phyloP scores from a whole-genome alignment of 345 rosid species.

The Dipteronia dyeriana region DNA sequence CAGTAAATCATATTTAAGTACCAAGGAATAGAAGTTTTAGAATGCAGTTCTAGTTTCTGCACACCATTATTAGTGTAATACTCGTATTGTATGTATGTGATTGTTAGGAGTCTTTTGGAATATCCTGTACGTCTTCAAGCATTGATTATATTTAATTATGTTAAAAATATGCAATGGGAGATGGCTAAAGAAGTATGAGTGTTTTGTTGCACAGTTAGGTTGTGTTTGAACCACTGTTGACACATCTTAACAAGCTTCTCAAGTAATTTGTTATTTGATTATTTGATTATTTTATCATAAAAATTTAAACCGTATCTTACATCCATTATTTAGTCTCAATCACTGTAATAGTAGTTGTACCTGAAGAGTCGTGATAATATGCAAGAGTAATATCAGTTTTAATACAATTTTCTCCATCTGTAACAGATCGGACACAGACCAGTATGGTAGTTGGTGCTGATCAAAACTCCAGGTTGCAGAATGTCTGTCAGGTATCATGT shows the following conservation, averaged over 20 bases:
- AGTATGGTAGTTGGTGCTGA: background rate
- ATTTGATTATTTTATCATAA: background rate
- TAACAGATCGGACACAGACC: slow-evolving; percentile 8
- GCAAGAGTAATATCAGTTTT: background rate
- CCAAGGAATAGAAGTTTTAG: background rate
- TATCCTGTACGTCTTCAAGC: too few relatives aligned
- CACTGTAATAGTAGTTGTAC: too few relatives aligned
- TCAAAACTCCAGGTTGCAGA: background rate
- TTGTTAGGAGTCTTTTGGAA: background rate
- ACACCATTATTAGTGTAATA: background rate
- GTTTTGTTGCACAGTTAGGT: background rate
- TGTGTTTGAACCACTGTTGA: background rate
- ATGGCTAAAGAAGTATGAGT: background rate
- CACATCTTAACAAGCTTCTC: slow-evolving; percentile 6
- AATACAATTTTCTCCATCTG: background rate
- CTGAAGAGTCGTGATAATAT: background rate
- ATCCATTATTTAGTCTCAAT: background rate
- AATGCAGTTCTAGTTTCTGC: background rate
- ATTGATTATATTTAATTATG: slow-evolving; percentile 1
- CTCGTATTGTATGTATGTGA: too few relatives aligned
- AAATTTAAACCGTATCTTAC: background rate
- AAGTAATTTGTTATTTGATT: background rate
- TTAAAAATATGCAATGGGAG: background rate
- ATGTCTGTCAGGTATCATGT: background rate
- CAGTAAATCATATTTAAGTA: background rate